phyloP scores from a whole-genome alignment of 2,329 filamentous ascomycete genomes.

The Trichoderma gracile region DNA sequence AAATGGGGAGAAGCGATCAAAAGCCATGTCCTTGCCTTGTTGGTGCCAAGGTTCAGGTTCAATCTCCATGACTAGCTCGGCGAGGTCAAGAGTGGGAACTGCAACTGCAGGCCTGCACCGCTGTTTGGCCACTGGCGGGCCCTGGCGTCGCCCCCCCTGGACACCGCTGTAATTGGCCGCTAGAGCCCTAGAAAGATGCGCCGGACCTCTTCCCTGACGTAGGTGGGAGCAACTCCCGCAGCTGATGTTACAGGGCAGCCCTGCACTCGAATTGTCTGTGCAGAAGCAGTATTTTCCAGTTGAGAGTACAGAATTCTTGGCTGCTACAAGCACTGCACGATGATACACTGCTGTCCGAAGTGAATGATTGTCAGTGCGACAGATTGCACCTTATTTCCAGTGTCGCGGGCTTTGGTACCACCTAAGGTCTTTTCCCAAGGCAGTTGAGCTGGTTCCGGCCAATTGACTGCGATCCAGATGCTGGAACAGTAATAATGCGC shows the following conservation, averaged over 20 bases:
- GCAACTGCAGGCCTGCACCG: not conserved
- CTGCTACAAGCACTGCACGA: no score
- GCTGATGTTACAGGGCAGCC: not conserved
- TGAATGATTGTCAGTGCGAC: no score
- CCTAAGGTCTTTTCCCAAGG: no score
- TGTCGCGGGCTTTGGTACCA: no score
- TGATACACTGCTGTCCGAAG: no score
- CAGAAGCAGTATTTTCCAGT: not conserved
- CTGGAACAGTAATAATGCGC: not conserved
- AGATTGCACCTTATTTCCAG: no score
- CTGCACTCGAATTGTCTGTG: constrained; percentile 11
- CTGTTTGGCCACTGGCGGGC: constrained; percentile 15
- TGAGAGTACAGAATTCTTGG: not conserved
- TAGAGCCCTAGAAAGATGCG: constrained; percentile 12
- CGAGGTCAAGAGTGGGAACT: constrained; percentile 20
- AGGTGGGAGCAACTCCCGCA: constrained; percentile 23
- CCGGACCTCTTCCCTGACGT: constrained; percentile 19
- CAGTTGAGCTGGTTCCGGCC: not conserved
- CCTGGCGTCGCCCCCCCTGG: not conserved
- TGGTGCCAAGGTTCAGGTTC: not conserved
- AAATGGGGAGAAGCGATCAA: not conserved
- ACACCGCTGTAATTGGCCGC: constrained; percentile 16
- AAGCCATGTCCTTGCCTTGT: no score
- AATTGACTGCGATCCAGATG: not conserved
- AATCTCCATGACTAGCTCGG: constrained; percentile 1